These are phyloP conservation scores for Paramyrothecium sp. DNA, from an alignment of 2,329 filamentous ascomycete species.

Conservation along the genomic window DNA sequence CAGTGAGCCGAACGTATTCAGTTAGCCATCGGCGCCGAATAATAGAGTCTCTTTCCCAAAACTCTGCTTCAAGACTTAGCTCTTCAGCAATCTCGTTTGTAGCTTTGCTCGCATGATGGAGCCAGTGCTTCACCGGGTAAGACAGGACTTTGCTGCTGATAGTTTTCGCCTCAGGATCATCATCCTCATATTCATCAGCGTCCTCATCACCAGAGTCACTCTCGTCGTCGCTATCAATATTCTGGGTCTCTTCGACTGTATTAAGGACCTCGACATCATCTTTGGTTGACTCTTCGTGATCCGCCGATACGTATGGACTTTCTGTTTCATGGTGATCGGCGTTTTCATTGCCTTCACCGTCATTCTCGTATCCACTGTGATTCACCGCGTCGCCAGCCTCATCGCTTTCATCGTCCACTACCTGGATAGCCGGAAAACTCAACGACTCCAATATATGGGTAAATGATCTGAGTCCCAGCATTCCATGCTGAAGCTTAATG, in stretches of 20 bases:
- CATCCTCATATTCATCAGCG: slow-evolving; percentile 17
- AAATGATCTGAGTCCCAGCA: slow-evolving; percentile 35
- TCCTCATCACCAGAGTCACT: slow-evolving; percentile 16
- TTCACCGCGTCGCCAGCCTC: slow-evolving; percentile 5
- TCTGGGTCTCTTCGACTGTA: slow-evolving; percentile 5
- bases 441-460: slow-evolving; percentile 33
- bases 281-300: slow-evolving; percentile 4
- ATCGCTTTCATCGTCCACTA: slow-evolving; percentile 7
- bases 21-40: slow-evolving; percentile 36
- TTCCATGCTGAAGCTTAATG: slow-evolving; percentile 39
- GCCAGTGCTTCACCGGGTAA: slow-evolving; percentile 40
- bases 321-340: neutral
- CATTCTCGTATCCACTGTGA: neutral
- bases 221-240: slow-evolving; percentile 10
- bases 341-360: neutral
- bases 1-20: slow-evolving; percentile 29
- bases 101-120: slow-evolving; percentile 38
- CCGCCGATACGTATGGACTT: neutral
- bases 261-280: slow-evolving; percentile 4
- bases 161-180: slow-evolving; percentile 24
- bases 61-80: slow-evolving; percentile 33
- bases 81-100: slow-evolving; percentile 40
- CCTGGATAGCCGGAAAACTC: slow-evolving; percentile 17
- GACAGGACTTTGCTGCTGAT: slow-evolving; percentile 22
- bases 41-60: slow-evolving; percentile 34